phyloP scores from a whole-genome alignment of 495 filamentous ascomycete genomes.

The Trichoderma virens region DNA sequence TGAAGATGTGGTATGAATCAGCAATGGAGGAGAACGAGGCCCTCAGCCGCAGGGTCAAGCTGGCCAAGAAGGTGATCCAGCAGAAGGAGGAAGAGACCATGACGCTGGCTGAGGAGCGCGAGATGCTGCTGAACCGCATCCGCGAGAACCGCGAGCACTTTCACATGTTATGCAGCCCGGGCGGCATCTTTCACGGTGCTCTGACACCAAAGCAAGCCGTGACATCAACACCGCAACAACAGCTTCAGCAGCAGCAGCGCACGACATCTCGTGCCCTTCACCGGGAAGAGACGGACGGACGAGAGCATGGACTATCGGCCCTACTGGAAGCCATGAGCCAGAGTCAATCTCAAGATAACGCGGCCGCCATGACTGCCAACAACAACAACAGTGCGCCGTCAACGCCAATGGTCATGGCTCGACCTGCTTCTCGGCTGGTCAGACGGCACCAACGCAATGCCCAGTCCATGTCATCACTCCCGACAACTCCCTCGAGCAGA shows the following conservation, averaged over 20 bases:
- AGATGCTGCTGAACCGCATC: conserved; percentile 72
- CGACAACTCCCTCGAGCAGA: conserved; percentile 57
- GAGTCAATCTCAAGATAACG: neutral
- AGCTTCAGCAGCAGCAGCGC: conserved; percentile 38
- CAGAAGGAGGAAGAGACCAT: conserved; percentile 60
- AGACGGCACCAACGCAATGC: conserved; percentile 56
- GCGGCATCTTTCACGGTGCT: conserved; percentile 45
- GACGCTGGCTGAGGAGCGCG: conserved; percentile 59
- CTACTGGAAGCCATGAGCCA: conserved; percentile 10
- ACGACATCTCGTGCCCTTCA: conserved; percentile 29
- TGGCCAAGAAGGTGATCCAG: conserved; percentile 65
- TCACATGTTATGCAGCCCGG: conserved; percentile 53
- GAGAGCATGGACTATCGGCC: conserved; percentile 32
- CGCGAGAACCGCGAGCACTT: conserved; percentile 81
- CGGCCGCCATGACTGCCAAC: conserved; percentile 52
- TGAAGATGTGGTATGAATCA: conserved; percentile 46
- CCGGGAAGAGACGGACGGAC: conserved; percentile 60
- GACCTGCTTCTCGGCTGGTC: conserved; percentile 36
- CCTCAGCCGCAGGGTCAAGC: conserved; percentile 56
- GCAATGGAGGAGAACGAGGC: conserved; percentile 57
- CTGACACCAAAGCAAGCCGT: conserved; percentile 45
- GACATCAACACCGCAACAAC: conserved; percentile 34
- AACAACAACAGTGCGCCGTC: conserved; percentile 47
- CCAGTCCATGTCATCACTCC: conserved; percentile 75
- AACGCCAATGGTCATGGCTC: conserved; percentile 22